Conservation (phyloP, 371 early-diverging fungal species). For the Mortierella sp. region DNA sequence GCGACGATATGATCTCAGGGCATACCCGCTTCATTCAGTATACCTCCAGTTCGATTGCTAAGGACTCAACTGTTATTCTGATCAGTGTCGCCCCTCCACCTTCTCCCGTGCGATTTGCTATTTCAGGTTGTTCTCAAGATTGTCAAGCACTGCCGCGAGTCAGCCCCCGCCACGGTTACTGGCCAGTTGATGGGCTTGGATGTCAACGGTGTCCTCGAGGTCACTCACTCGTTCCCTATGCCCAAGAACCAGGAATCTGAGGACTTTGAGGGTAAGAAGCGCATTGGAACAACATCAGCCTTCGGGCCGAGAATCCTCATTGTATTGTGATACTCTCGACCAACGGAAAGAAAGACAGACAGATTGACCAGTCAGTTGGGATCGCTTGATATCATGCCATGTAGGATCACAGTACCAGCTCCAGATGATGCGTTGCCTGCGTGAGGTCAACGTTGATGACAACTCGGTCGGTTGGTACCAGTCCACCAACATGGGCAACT, state of each 20-base stretch:
- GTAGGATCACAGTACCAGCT: slow-evolving; percentile 86
- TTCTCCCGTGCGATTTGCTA: neutral
- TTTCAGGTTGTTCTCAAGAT: slow-evolving; percentile 91
- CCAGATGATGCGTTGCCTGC: slow-evolving; percentile 92
- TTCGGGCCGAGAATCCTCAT: too few relatives aligned
- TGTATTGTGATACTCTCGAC: too few relatives aligned
- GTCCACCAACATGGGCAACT: slow-evolving; percentile 87
- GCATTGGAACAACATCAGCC: neutral
- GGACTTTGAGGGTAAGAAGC: slow-evolving; percentile 50
- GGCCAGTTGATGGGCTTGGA: slow-evolving; percentile 93
- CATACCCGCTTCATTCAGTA: neutral
- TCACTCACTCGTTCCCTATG: slow-evolving; percentile 92
- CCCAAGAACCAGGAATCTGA: slow-evolving; percentile 65
- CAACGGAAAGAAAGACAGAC: too few relatives aligned
- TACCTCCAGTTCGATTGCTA: neutral
- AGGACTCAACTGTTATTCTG: slow-evolving; percentile 6
- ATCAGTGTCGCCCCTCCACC: slow-evolving; percentile 1
- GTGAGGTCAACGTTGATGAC: slow-evolving; percentile 94
- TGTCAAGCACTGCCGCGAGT: slow-evolving; percentile 93
- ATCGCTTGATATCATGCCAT: neutral
- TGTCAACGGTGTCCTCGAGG: slow-evolving; percentile 84
- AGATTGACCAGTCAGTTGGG: too few relatives aligned
- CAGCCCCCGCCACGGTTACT: slow-evolving; percentile 82
- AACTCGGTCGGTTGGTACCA: slow-evolving; percentile 98
- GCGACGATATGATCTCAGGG: neutral